These are phyloP conservation scores for Penicillium digitatum DNA, from an alignment of 2,329 filamentous ascomycete genomes.

Conservation along the genomic window DNA sequence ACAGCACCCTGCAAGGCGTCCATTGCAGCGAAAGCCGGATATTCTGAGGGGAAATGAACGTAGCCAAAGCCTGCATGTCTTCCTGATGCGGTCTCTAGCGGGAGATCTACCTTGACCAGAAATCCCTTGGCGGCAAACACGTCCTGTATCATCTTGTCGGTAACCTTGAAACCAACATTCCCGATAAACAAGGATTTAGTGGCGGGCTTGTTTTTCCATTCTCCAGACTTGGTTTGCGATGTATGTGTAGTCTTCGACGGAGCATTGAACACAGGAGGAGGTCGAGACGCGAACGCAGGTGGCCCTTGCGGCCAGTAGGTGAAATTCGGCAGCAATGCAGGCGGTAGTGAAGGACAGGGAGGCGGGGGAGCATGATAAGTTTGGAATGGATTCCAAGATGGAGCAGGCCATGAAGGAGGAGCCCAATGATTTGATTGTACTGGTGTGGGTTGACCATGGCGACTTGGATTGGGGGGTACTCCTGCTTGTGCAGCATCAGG, in stretches of 20 bases:
- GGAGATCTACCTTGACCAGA: slow-evolving; percentile 34
- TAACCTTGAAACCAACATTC: slow-evolving; percentile 40
- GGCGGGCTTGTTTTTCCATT: slow-evolving; percentile 2
- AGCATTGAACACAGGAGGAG: not conserved
- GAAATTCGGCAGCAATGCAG: not conserved
- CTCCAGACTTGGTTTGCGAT: not conserved
- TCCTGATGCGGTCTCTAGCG: slow-evolving; percentile 31
- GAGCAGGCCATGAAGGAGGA: not conserved
- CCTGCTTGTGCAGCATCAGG: not conserved
- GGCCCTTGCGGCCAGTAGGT: not conserved
- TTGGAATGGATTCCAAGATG: slow-evolving; percentile 1
- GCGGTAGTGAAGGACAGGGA: slow-evolving; percentile 1
- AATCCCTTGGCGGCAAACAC: slow-evolving; percentile 40
- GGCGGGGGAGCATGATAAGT: not conserved
- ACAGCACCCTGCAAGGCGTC: slow-evolving; percentile 34
- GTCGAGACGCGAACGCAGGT: not conserved
- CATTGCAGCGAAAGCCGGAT: slow-evolving; percentile 37
- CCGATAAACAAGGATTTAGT: slow-evolving; percentile 38
- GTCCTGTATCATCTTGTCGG: slow-evolving; percentile 33
- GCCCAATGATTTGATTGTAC: not conserved
- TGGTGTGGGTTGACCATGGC: not conserved
- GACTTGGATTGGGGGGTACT: not conserved
- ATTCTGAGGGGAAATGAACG: slow-evolving; percentile 33
- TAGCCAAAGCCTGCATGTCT: slow-evolving; percentile 43
- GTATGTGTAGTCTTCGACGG: not conserved